These are phyloP conservation scores for Colletotrichum sp. DNA, from an alignment of 2,329 filamentous ascomycete species.

Conservation along the genomic window DNA sequence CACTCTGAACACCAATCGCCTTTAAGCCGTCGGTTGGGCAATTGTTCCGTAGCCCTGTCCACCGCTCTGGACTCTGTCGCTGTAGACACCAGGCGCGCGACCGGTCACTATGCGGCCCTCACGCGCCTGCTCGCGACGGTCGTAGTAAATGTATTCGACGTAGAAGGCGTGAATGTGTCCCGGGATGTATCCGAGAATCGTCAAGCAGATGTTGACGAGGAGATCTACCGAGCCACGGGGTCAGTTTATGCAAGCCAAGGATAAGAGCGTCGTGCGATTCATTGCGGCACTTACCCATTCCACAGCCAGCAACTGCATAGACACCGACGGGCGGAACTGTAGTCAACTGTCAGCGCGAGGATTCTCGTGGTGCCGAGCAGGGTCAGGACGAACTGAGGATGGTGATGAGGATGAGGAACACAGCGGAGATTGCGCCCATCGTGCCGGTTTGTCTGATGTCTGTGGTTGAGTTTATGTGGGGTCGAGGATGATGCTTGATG, in stretches of 20 bases:
- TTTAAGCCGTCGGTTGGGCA: slow-evolving; percentile 8
- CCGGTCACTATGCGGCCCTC: slow-evolving; percentile 59
- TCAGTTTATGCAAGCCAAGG: neutral
- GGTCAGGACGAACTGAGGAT: slow-evolving; percentile 55
- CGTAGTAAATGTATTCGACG: slow-evolving; percentile 82
- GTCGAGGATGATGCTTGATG: slow-evolving; percentile 15
- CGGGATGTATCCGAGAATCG: slow-evolving; percentile 74
- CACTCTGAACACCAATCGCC: neutral
- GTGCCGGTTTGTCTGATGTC: slow-evolving; percentile 27
- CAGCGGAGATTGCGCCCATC: slow-evolving; percentile 55
- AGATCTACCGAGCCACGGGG: slow-evolving; percentile 49
- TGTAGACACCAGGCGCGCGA: slow-evolving; percentile 74
- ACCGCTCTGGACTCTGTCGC: slow-evolving; percentile 74
- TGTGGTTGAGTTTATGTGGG: neutral
- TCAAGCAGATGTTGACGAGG: slow-evolving; percentile 71
- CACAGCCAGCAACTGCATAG: slow-evolving; percentile 68
- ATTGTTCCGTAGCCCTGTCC: slow-evolving; percentile 63
- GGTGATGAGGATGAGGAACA: slow-evolving; percentile 57
- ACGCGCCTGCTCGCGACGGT: slow-evolving; percentile 68
- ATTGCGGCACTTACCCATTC: slow-evolving; percentile 47
- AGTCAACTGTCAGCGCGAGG: slow-evolving; percentile 25
- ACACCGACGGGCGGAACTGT: slow-evolving; percentile 71
- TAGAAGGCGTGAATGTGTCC: slow-evolving; percentile 85
- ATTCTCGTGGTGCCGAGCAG: neutral
- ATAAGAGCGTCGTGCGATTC: neutral